Conservation (phyloP, 495 filamentous ascomycete genomes). For the Daldinia grandis region DNA sequence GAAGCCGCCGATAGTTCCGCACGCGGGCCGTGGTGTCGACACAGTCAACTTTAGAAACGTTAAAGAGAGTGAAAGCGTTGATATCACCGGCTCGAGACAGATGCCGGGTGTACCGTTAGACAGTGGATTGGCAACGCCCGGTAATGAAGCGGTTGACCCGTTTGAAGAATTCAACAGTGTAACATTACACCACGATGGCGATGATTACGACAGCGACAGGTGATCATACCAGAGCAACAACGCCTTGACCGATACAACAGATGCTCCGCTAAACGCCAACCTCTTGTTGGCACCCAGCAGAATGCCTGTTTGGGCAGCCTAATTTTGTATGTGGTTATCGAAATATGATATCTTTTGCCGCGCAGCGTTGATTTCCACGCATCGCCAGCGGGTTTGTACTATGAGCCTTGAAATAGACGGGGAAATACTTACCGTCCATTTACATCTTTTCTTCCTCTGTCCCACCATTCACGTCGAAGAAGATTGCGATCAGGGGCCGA, state of each 20-base stretch:
- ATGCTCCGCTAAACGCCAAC: background rate
- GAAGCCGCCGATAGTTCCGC: conserved; percentile 98
- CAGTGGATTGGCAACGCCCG: conserved; percentile 84
- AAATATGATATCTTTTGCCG: conserved; percentile 1
- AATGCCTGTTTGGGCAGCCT: background rate
- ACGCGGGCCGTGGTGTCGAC: conserved; percentile 90
- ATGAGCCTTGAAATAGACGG: conserved; percentile 22
- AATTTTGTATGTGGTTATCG: conserved; percentile 1
- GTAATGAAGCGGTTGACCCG: conserved; percentile 85
- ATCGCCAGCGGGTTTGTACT: conserved; percentile 28
- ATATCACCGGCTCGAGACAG: conserved; percentile 74
- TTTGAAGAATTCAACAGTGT: conserved; percentile 99
- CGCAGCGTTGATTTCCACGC: conserved; percentile 1
- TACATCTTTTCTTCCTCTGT: conserved; percentile 19
- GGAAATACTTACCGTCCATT: conserved; percentile 23
- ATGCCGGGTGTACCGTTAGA: conserved; percentile 81
- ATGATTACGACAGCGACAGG: conserved; percentile 59
- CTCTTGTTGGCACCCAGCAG: background rate
- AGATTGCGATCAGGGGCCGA: conserved; percentile 33
- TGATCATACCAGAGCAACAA: conserved; percentile 17
- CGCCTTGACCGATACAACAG: background rate
- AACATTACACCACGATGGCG: conserved; percentile 95
- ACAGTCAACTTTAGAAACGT: conserved; percentile 97
- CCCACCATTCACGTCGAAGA: conserved; percentile 33
- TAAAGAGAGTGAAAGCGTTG: conserved; percentile 95